These are phyloP conservation scores for Quercus robur DNA, from an alignment of 306 rosid genomes.

Conservation along the genomic window DNA sequence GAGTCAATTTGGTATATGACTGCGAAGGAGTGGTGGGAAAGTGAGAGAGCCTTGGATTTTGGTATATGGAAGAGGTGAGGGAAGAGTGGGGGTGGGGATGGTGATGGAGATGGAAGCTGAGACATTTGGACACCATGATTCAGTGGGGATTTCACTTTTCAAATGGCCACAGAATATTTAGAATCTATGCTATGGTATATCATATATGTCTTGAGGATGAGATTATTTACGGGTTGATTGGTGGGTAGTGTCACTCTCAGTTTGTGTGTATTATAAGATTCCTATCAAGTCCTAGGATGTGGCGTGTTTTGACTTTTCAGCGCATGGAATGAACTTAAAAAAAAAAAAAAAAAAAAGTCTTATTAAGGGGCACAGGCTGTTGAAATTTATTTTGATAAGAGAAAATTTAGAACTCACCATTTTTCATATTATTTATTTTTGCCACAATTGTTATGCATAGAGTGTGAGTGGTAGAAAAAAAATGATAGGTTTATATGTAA, in stretches of 20 bases:
- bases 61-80: constrained; percentile 8
- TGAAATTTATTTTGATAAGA: too few species aligned
- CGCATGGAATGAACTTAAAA: not conserved
- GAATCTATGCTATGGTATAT: not conserved
- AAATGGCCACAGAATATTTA: constrained; percentile 1
- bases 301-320: not conserved
- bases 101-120: constrained; percentile 24
- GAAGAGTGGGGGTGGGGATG: constrained; percentile 28
- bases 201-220: constrained; percentile 10
- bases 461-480: too few species aligned
- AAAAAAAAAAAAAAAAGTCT: too few species aligned
- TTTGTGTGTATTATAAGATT: constrained; percentile 6
- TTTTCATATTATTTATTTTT: too few species aligned
- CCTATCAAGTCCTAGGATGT: not conserved
- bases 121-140: constrained; percentile 37
- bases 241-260: not conserved
- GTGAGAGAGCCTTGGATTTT: constrained; percentile 14
- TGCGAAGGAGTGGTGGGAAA: constrained; percentile 8
- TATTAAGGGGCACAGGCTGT: too few species aligned
- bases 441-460: too few species aligned
- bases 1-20: constrained; percentile 1
- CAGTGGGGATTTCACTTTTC: not conserved
- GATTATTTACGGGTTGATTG: constrained; percentile 26
- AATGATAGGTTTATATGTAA: too few species aligned
- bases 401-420: too few species aligned